Percentiles rank a stretch among this genome's conserved stretches.
phyloP scores from a whole-genome alignment of 164 flowering plant species.

The Annona cherimola region DNA sequence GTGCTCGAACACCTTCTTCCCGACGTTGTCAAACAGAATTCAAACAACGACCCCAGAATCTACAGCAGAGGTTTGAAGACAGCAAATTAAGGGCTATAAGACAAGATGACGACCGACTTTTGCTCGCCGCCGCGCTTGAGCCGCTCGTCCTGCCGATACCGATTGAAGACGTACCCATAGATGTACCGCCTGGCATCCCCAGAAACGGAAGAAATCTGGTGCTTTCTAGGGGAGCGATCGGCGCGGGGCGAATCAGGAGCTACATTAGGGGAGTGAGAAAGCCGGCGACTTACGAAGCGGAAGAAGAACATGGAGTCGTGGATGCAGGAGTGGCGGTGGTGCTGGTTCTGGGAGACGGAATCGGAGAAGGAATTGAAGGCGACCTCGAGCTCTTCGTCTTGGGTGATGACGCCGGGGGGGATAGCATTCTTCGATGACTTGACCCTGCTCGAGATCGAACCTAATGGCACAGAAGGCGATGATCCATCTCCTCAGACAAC shows the following conservation, averaged over 20 bases:
- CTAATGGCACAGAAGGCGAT: constrained; percentile 85
- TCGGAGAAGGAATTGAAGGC: constrained; percentile 93
- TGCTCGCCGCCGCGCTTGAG: constrained; percentile 97
- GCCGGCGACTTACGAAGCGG: constrained; percentile 48
- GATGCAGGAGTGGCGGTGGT: constrained; percentile 84
- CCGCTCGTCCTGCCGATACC: constrained; percentile 98
- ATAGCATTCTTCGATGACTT: constrained; percentile 90
- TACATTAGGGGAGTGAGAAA: constrained; percentile 18
- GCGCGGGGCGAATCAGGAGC: constrained; percentile 26
- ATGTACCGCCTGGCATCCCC: constrained; percentile 32
- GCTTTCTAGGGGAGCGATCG: constrained; percentile 13
- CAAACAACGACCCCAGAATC: constrained; percentile 94
- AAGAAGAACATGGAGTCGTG: constrained; percentile 98
- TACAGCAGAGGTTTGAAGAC: constrained; percentile 91
- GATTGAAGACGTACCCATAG: constrained; percentile 94
- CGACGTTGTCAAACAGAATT: constrained; percentile 87
- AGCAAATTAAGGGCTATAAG: constrained; percentile 67
- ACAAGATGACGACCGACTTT: constrained; percentile 88
- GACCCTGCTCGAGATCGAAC: constrained; percentile 97
- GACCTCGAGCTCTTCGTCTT: constrained; percentile 80
- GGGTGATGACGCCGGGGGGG: constrained; percentile 69
- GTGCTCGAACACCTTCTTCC: constrained; percentile 79
- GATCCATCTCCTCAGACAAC: constrained; percentile 66
- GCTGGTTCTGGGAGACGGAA: constrained; percentile 90
- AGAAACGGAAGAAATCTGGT: neutral